These are phyloP conservation scores for Fusarium liriodendri DNA, from an alignment of 2,329 filamentous ascomycete genomes.

Conservation along the genomic window DNA sequence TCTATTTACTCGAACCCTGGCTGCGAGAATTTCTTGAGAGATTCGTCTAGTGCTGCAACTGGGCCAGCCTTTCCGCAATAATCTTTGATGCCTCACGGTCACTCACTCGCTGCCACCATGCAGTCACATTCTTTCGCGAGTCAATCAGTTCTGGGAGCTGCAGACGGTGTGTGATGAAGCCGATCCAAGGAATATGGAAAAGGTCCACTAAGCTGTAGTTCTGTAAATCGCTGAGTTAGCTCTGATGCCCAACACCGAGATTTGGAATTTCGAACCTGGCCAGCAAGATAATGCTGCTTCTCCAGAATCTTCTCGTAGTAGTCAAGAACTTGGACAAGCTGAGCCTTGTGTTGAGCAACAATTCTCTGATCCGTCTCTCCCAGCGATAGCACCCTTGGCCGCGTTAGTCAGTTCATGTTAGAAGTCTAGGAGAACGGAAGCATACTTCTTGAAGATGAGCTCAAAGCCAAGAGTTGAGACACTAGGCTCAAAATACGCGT, in stretches of 20 bases:
- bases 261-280: not conserved
- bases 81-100: not conserved
- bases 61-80: not conserved
- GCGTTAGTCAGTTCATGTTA: not conserved
- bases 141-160: not conserved
- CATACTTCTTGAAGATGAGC: not conserved
- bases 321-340: not conserved
- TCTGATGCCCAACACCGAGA: not conserved
- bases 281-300: not conserved
- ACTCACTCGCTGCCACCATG: not conserved
- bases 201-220: not conserved
- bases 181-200: not conserved
- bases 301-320: not conserved
- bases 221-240: not conserved
- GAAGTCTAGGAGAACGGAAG: too few relatives aligned
- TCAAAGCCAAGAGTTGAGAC: not conserved
- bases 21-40: not conserved
- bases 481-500: not conserved
- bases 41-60: not conserved
- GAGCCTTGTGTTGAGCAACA: not conserved
- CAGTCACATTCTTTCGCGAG: not conserved
- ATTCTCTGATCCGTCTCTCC: not conserved
- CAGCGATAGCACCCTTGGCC: not conserved
- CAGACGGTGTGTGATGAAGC: not conserved
- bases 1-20: not conserved